A percentile compares a stretch with the other conserved stretches of the same genome.
Conservation (phyloP, 2,329 filamentous ascomycete genomes). For the Fusarium concolor region DNA sequence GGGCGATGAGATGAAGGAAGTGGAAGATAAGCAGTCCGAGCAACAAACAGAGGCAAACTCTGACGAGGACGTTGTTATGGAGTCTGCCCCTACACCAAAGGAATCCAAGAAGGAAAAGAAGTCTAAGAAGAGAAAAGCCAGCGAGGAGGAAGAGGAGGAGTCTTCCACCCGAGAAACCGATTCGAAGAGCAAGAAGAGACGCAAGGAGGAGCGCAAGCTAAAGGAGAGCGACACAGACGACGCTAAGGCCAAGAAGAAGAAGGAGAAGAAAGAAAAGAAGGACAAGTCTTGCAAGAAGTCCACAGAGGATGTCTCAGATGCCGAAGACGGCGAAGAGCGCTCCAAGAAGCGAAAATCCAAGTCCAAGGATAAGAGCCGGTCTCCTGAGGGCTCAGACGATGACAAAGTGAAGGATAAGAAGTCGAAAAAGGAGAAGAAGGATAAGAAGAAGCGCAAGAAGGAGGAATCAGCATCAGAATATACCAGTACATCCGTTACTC, state of each 20-base stretch:
- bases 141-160: constrained; percentile 52
- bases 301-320: constrained; percentile 30
- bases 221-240: constrained; percentile 46
- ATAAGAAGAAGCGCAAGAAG: constrained; percentile 63
- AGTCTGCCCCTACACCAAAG: constrained; percentile 39
- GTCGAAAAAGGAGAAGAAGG: constrained; percentile 57
- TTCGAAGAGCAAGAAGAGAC: constrained; percentile 53
- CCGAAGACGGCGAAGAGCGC: constrained; percentile 45
- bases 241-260: constrained; percentile 46
- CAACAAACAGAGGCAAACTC: constrained; percentile 20
- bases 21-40: constrained; percentile 37
- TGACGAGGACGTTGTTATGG: constrained; percentile 40
- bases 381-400: constrained; percentile 45
- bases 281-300: constrained; percentile 50
- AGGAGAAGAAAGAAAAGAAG: constrained; percentile 57
- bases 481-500: constrained; percentile 21
- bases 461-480: constrained; percentile 48
- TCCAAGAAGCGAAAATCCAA: constrained; percentile 52
- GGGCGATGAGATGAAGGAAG: constrained; percentile 65
- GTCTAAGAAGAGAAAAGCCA: constrained; percentile 62
- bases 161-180: constrained; percentile 47
- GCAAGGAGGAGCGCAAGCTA: constrained; percentile 52
- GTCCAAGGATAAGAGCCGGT: constrained; percentile 45
- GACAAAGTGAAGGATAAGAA: constrained; percentile 50
- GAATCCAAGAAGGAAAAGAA: constrained; percentile 58